Conservation (phyloP, 108 stramenopile species). For the Skeletonema grethae region DNA sequence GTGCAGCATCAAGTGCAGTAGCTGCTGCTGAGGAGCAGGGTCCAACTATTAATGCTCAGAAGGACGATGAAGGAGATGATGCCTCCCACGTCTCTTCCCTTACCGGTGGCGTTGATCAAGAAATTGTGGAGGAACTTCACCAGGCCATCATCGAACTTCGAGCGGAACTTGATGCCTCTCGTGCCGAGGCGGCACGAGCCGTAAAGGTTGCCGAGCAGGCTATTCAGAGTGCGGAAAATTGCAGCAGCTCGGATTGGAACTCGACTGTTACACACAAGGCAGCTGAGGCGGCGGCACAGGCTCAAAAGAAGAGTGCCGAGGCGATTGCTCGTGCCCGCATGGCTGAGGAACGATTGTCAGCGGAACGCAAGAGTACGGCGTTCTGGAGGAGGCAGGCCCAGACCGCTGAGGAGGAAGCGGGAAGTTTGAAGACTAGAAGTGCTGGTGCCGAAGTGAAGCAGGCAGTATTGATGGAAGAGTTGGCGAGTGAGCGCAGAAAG, state of each 20-base stretch:
- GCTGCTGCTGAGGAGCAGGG: constrained; percentile 10
- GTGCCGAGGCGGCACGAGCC: constrained; percentile 86
- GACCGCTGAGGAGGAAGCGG: constrained; percentile 78
- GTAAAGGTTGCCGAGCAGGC: constrained; percentile 93
- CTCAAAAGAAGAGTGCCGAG: constrained; percentile 84
- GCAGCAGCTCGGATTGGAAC: constrained; percentile 81
- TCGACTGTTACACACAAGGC: constrained; percentile 89
- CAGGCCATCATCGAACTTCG: constrained; percentile 74
- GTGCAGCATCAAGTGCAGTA: neutral
- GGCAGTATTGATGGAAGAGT: constrained; percentile 63
- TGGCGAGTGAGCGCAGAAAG: constrained; percentile 61
- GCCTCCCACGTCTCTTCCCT: constrained; percentile 76
- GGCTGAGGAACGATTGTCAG: constrained; percentile 77
- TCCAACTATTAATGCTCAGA: constrained; percentile 11
- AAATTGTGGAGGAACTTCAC: constrained; percentile 89
- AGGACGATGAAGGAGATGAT: constrained; percentile 44
- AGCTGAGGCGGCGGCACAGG: constrained; percentile 87
- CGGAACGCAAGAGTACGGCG: constrained; percentile 58
- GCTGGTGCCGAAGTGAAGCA: constrained; percentile 86
- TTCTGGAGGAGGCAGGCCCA: constrained; percentile 80
- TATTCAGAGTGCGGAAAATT: constrained; percentile 89
- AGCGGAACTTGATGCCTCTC: constrained; percentile 79
- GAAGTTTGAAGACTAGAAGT: constrained; percentile 72
- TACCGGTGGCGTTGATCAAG: constrained; percentile 90
- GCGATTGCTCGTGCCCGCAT: constrained; percentile 80